These are phyloP conservation scores for Lepidopterella palustris DNA, from an alignment of 495 filamentous ascomycete species.

Conservation along the genomic window DNA sequence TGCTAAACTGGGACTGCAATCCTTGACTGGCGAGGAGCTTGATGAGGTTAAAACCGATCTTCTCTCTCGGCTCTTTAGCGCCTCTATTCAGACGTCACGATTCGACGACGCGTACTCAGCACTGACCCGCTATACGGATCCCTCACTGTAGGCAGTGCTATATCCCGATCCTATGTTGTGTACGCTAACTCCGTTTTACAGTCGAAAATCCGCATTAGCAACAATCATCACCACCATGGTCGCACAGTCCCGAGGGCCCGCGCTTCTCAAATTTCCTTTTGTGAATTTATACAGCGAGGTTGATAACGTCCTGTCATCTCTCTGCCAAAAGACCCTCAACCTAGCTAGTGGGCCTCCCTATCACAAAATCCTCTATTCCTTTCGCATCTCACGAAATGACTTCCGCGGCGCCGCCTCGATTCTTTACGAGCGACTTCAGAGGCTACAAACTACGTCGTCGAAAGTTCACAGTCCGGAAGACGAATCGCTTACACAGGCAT, in stretches of 20 bases:
- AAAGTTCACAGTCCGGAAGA: constrained; percentile 49
- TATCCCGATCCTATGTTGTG: background rate
- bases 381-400: constrained; percentile 74
- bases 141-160: constrained; percentile 50
- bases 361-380: constrained; percentile 81
- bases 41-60: constrained; percentile 51
- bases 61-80: constrained; percentile 74
- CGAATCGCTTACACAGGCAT: constrained; percentile 53
- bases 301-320: constrained; percentile 65
- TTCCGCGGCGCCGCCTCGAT: constrained; percentile 82
- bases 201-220: constrained; percentile 54
- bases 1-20: constrained; percentile 66
- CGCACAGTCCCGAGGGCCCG: constrained; percentile 45
- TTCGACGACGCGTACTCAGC: constrained; percentile 80
- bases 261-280: constrained; percentile 67
- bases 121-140: constrained; percentile 62
- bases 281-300: constrained; percentile 67
- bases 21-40: constrained; percentile 10
- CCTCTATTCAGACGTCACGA: constrained; percentile 64
- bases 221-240: constrained; percentile 65
- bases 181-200: background rate
- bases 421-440: constrained; percentile 60
- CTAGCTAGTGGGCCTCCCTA: constrained; percentile 56
- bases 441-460: constrained; percentile 51
- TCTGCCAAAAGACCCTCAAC: constrained; percentile 52